A percentile compares a stretch with the other conserved stretches of the same genome.
Conservation (phyloP, 805 yeast species). For the Scheffersomyces amazonensis region DNA sequence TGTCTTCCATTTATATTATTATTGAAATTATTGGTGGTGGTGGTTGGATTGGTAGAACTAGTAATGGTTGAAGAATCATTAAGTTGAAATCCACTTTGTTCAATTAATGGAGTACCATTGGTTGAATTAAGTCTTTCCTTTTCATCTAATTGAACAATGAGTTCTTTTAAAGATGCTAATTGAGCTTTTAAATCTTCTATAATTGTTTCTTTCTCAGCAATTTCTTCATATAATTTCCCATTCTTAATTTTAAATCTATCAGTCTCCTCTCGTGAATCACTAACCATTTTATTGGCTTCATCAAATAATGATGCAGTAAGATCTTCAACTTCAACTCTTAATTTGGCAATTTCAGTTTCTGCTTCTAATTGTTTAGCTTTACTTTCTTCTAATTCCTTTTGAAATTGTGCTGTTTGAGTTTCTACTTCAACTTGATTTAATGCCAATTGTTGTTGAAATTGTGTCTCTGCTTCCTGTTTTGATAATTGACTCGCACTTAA, state of each 20-base stretch:
- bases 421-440: not conserved
- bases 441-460: not conserved
- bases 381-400: constrained; percentile 17
- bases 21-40: not conserved
- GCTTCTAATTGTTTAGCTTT: constrained; percentile 41
- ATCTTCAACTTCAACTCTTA: constrained; percentile 77
- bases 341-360: constrained; percentile 54
- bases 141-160: constrained; percentile 55
- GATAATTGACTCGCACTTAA: not conserved
- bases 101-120: constrained; percentile 7
- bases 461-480: constrained; percentile 16
- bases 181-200: constrained; percentile 66
- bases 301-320: constrained; percentile 72
- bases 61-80: not conserved
- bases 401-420: constrained; percentile 17
- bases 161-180: constrained; percentile 59
- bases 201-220: constrained; percentile 67
- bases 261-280: constrained; percentile 68
- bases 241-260: constrained; percentile 60
- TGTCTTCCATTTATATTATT: not conserved
- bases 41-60: not conserved
- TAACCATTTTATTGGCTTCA: constrained; percentile 84
- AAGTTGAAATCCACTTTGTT: constrained; percentile 4
- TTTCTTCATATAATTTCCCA: constrained; percentile 46
- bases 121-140: constrained; percentile 16